Evolutionary conservation across 2,329 filamentous ascomycete species (phyloP).

Genomic region (Truncatella angustata): DNA sequence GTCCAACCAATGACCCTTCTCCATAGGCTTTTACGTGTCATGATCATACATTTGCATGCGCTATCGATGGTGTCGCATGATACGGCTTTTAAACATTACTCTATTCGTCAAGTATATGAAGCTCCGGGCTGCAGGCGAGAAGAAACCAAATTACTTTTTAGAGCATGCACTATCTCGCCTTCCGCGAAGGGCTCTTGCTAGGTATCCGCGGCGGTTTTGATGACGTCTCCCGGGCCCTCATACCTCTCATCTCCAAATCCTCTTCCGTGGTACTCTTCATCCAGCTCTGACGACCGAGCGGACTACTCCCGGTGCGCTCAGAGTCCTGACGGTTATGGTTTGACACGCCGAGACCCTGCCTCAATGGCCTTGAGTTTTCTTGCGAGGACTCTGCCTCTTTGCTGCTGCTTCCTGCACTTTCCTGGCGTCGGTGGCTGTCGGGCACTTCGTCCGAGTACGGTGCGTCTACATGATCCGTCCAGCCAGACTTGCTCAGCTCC

Average conservation of each 20-base stretch:
- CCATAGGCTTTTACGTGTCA: no score
- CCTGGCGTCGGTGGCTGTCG: conserved; percentile 17
- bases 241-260: conserved; percentile 27
- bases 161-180: no score
- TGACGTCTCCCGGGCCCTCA: no score
- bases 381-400: background rate
- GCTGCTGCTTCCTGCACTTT: conserved; percentile 13
- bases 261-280: conserved; percentile 27
- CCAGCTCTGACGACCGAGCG: conserved; percentile 35
- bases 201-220: no score
- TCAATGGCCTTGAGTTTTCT: conserved; percentile 1
- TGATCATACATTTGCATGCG: no score
- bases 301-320: conserved; percentile 33
- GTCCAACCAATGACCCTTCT: no score
- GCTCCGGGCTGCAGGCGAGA: no score
- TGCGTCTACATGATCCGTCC: conserved; percentile 37
- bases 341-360: conserved; percentile 20
- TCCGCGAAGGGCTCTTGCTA: no score
- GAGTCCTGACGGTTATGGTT: conserved; percentile 21
- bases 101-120: no score
- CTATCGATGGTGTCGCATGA: no score
- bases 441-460: conserved; percentile 18
- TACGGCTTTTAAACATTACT: no score
- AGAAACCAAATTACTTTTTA: no score
- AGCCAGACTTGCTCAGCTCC: conserved; percentile 39